Evolutionary conservation across 768 basidiomycete genomes (phyloP).

Genomic region (Rubroboletus satanas): DNA sequence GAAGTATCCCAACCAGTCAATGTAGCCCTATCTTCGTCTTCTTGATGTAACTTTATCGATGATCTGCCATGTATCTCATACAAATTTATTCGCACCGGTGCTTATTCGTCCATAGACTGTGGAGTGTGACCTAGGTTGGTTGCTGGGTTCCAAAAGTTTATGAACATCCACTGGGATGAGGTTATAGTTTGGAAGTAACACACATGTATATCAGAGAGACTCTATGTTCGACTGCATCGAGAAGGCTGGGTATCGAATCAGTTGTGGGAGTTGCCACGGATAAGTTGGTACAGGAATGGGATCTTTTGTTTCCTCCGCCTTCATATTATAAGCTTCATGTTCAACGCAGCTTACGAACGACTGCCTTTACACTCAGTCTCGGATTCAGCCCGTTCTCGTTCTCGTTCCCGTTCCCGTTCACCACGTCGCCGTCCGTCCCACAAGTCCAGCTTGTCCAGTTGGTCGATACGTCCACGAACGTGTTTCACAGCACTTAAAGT

Average conservation of each 20-base stretch:
- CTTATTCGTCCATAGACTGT: not conserved
- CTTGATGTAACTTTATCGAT: conserved; percentile 8
- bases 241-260: too few relatives aligned
- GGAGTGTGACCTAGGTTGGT: not conserved
- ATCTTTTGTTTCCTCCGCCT: not conserved
- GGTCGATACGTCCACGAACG: conserved; percentile 34
- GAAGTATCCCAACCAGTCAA: not conserved
- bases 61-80: not conserved
- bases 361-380: conserved; percentile 47
- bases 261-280: not conserved
- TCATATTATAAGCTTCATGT: conserved; percentile 24
- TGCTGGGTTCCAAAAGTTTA: not conserved
- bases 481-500: conserved; percentile 42
- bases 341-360: conserved; percentile 43
- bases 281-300: not conserved
- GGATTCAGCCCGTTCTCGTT: conserved; percentile 26
- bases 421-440: conserved; percentile 24
- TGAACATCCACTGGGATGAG: not conserved
- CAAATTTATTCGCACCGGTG: not conserved
- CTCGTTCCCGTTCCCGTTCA: conserved; percentile 25
- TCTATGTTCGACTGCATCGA: not conserved
- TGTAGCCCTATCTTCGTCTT: not conserved
- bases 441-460: conserved; percentile 23
- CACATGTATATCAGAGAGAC: not conserved
- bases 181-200: not conserved